Evolutionary conservation across 768 basidiomycete species (phyloP).

Genomic region (Mycena alexandri): DNA sequence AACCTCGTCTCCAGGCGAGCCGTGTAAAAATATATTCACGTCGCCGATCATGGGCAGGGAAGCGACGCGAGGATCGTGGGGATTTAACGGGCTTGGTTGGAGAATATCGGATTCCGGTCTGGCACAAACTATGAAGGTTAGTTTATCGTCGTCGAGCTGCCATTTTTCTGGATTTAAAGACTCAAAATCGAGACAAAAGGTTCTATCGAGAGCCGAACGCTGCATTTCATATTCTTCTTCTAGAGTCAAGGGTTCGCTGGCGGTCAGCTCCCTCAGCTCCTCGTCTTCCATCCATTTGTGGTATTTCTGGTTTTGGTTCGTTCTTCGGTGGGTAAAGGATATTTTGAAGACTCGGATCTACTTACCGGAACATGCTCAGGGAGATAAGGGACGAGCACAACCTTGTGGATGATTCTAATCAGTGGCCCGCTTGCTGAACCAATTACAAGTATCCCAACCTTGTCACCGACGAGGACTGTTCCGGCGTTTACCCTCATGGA

Average conservation of each 20-base stretch:
- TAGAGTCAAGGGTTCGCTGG: slow-evolving; percentile 84
- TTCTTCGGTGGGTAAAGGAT: neutral
- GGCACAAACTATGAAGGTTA: slow-evolving; percentile 91
- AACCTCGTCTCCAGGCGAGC: slow-evolving; percentile 54
- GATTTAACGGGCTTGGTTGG: slow-evolving; percentile 22
- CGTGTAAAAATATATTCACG: slow-evolving; percentile 90
- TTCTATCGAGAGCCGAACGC: slow-evolving; percentile 53
- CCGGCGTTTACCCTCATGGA: slow-evolving; percentile 76
- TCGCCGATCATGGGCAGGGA: slow-evolving; percentile 86
- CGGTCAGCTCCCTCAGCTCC: slow-evolving; percentile 80
- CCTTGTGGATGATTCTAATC: slow-evolving; percentile 37
- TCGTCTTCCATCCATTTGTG: slow-evolving; percentile 90
- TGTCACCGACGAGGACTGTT: slow-evolving; percentile 73
- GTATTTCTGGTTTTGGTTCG: slow-evolving; percentile 68
- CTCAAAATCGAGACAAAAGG: slow-evolving; percentile 34
- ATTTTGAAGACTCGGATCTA: neutral
- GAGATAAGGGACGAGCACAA: slow-evolving; percentile 87
- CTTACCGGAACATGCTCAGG: slow-evolving; percentile 64
- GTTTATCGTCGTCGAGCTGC: slow-evolving; percentile 89
- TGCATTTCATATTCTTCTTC: slow-evolving; percentile 94
- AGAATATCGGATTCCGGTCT: slow-evolving; percentile 46
- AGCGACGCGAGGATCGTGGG: slow-evolving; percentile 51
- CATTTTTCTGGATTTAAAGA: slow-evolving; percentile 76
- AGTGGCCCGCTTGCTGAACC: no score
- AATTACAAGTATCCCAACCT: slow-evolving; percentile 51